These are phyloP conservation scores for Chenopodium quinoa DNA, from an alignment of 148 eudicot genomes.

Conservation along the genomic window DNA sequence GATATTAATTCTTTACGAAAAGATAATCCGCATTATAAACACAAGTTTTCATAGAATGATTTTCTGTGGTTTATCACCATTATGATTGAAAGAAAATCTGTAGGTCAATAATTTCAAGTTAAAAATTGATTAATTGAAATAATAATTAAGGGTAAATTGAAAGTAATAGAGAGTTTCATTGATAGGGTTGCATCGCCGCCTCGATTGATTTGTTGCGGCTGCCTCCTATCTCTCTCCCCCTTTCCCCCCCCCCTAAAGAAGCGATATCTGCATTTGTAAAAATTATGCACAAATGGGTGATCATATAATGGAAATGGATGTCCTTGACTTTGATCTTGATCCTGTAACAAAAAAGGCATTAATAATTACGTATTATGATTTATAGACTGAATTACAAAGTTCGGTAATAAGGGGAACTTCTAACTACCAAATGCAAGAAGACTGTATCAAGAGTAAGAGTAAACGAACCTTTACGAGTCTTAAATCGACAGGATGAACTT, in stretches of 20 bases:
- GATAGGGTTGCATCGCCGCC: background rate
- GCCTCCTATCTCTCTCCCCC: background rate
- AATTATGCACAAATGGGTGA: background rate
- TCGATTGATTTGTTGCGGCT: background rate
- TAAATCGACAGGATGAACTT: slow-evolving; percentile 44
- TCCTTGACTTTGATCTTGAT: slow-evolving; percentile 22
- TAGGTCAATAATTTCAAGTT: background rate
- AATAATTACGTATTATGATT: too few relatives aligned
- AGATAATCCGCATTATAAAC: background rate
- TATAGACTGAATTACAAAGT: too few relatives aligned
- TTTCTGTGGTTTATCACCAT: background rate
- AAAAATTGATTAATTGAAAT: background rate
- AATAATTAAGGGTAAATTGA: background rate
- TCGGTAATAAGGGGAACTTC: too few relatives aligned
- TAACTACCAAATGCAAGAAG: background rate
- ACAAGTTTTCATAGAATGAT: background rate
- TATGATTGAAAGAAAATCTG: background rate
- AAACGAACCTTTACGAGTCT: slow-evolving; percentile 36
- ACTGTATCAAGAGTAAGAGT: background rate
- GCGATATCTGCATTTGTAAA: background rate
- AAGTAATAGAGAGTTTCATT: background rate
- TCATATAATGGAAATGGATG: slow-evolving; percentile 17
- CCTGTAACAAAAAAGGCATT: slow-evolving; percentile 13
- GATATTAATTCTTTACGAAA: too few relatives aligned
- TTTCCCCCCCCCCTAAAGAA: background rate